Evolutionary conservation across 2,329 filamentous ascomycete species (phyloP), one percentile per base, ranked within the genome.

Genomic region (Delphinella strobiligena): DNA sequence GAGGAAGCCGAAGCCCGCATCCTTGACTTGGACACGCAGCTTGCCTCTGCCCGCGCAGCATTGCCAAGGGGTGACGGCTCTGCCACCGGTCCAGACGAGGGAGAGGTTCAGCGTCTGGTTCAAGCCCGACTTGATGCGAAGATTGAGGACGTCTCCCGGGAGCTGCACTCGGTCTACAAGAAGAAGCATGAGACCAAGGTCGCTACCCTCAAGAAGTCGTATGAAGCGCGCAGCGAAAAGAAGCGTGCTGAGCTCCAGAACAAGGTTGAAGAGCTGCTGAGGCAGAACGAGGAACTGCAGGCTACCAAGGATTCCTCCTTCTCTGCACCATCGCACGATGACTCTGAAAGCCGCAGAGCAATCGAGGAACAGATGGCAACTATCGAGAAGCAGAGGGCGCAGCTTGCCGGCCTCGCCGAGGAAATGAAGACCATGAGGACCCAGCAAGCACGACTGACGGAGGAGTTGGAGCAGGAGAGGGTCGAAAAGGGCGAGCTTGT

Each of bases 141-240:
- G 49, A 87, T 96, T 31, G 88, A 89, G 34, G 62, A 65, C 14
- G 61, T 70, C 9, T 64, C 62, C n/a, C 75, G 86, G 19, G 91
- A 98, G 56, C 72, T 98, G 31, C 91, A 98, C 58, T 73, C 80
- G 0, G 72, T 94, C 9, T 98, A 98, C 72, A 96, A 95, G 66
- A 79, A 82, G 56, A 98, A 98, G 65, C 91, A 98, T 59, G 89
- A 96, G 66, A 85, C 80, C 46, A 98, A 98, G 67, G 89, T 96
- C 33, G 75, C 84, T 1, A 89, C 88, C 3, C 70, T 98, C 48
- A 96, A 80, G 57, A 76, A 78, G 51, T 75, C 72, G 54, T 80
- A 96, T 63, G 86, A 95, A 59, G 74, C 75, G 34, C 79, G 89
- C 40, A 91, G 86, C 75, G 86, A 93, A 61, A 93, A 93, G 69